Conservation (phyloP, 257 asterid species). For the Solanum piurae region DNA sequence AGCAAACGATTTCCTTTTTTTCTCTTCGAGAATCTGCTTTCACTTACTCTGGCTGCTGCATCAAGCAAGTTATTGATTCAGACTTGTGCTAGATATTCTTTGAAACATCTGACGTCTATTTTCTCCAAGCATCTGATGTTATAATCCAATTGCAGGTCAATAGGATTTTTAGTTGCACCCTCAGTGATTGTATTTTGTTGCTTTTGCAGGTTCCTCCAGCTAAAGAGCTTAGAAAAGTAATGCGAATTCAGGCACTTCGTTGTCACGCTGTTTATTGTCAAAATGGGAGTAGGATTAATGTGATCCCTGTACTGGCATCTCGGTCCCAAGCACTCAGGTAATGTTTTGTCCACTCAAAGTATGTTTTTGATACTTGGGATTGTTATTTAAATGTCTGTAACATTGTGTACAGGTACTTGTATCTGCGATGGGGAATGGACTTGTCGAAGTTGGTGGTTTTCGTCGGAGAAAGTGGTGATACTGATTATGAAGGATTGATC, state of each 20-base stretch:
- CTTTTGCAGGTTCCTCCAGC: constrained; percentile 63
- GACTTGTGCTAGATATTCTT: neutral
- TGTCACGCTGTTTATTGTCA: constrained; percentile 78
- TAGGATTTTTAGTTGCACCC: neutral
- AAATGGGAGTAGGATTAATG: constrained; percentile 78
- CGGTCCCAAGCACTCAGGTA: constrained; percentile 99
- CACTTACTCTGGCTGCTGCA: neutral
- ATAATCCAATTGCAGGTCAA: neutral
- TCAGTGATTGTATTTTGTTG: neutral
- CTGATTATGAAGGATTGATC: constrained; percentile 88
- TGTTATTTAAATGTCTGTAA: neutral
- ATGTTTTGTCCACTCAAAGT: neutral
- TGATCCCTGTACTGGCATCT: constrained; percentile 91
- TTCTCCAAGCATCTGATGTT: neutral
- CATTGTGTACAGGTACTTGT: constrained; percentile 49
- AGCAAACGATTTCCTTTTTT: neutral
- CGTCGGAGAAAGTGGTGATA: constrained; percentile 97
- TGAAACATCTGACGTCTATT: neutral
- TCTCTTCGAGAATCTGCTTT: neutral
- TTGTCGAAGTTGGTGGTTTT: constrained; percentile 78
- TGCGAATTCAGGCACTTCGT: constrained; percentile 99
- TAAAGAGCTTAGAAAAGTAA: constrained; percentile 67
- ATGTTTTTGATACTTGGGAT: neutral
- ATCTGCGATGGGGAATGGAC: constrained; percentile 96
- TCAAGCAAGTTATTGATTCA: neutral